These are phyloP conservation scores for Aureobasidium sp. DNA, from an alignment of 2,329 filamentous ascomycete genomes.

Conservation along the genomic window DNA sequence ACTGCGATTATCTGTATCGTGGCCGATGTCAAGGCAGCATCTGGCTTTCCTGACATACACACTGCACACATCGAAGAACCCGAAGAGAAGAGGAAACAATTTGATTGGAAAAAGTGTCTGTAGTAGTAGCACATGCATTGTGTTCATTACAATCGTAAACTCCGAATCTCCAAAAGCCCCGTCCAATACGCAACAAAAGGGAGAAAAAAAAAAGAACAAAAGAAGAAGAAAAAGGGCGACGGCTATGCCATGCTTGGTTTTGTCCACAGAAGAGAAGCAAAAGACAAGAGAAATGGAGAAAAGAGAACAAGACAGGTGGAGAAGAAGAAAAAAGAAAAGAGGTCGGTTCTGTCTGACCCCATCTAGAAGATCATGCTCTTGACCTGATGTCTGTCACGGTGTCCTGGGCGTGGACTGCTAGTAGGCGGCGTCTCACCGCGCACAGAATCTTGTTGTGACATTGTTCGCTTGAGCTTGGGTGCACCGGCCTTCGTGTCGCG, in stretches of 20 bases:
- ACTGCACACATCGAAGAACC: background rate
- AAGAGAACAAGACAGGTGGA: background rate
- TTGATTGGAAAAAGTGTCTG: background rate
- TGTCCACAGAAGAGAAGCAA: background rate
- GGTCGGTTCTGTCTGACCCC: background rate
- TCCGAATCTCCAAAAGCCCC: background rate
- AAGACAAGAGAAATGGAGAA: background rate
- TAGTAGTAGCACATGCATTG: conserved; percentile 6
- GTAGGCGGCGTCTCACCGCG: conserved; percentile 28
- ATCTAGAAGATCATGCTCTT: conserved; percentile 34
- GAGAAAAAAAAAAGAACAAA: background rate
- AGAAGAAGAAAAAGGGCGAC: background rate
- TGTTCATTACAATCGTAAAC: conserved; percentile 4
- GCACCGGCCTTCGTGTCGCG: conserved; percentile 18
- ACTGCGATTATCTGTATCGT: too few species aligned
- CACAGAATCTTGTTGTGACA: conserved; percentile 18
- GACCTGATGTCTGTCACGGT: conserved; percentile 28
- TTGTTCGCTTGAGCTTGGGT: conserved; percentile 17
- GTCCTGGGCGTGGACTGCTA: conserved; percentile 23
- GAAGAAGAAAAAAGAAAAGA: background rate
- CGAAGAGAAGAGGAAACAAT: background rate
- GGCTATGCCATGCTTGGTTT: background rate
- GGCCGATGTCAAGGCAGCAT: background rate
- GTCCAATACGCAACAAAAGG: background rate
- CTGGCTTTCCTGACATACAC: too few species aligned